Conservation (phyloP, 176 grass and related monocot genomes). For the maize (Zea mays) region Zm-B73-REFERENCE-NAM-5.0 NC_050105.1:2912001-2912500, state of each 20-base stretch:
- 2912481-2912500: not conserved
- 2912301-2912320: conserved; percentile 6
- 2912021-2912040: not conserved
- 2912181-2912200: fast-evolving
- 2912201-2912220: not conserved
- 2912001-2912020: conserved; percentile 32
- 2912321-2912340: not conserved
- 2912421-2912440: conserved; percentile 18
- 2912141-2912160: not conserved
- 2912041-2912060: not conserved
- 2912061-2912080: not conserved
- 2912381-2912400: not conserved
- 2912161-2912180: not conserved
- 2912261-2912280: not conserved
- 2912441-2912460: not conserved
- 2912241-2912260: not conserved
- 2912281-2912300: not conserved
- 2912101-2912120: not conserved
- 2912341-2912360: not conserved
- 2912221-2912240: conserved; percentile 16
- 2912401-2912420: fast-evolving
- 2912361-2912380: not conserved
- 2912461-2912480: not conserved
- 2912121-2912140: fast-evolving
- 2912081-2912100: conserved; percentile 24